phyloP scores from a whole-genome alignment of 768 basidiomycete species.

The Xanthoconium purpureum region DNA sequence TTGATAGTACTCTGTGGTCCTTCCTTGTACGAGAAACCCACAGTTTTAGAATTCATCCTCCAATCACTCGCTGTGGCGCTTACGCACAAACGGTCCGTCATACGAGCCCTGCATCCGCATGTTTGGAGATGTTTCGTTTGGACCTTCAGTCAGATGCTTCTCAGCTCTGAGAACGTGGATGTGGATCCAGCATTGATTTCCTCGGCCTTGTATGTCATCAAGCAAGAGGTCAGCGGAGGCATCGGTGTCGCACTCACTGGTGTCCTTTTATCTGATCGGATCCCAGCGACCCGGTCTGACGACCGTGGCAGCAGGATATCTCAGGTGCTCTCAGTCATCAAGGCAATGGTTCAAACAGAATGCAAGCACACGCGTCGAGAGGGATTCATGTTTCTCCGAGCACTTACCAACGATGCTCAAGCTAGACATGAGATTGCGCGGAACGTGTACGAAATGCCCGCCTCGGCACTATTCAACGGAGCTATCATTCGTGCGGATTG shows the following conservation, averaged over 20 bases:
- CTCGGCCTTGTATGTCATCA: constrained; percentile 41
- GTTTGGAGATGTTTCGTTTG: constrained; percentile 58
- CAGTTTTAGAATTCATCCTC: constrained; percentile 38
- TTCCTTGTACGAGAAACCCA: constrained; percentile 40
- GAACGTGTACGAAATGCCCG: constrained; percentile 23
- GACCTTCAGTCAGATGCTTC: constrained; percentile 46
- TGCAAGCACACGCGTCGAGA: constrained; percentile 29
- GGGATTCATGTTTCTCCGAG: constrained; percentile 35
- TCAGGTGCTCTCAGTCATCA: constrained; percentile 37
- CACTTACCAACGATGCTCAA: constrained; percentile 31
- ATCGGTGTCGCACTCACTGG: constrained; percentile 42
- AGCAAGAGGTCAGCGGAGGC: constrained; percentile 45
- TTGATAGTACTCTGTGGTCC: constrained; percentile 47
- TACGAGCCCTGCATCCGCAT: constrained; percentile 40
- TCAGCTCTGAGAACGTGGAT: constrained; percentile 15
- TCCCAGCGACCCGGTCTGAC: not conserved
- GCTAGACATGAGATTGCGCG: constrained; percentile 3
- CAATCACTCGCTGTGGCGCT: constrained; percentile 33
- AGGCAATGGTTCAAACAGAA: constrained; percentile 35
- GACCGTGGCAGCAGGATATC: constrained; percentile 26
- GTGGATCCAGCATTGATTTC: constrained; percentile 29
- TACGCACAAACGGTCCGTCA: constrained; percentile 32
- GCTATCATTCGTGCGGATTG: constrained; percentile 32
- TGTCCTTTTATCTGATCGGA: constrained; percentile 33
- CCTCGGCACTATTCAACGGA: constrained; percentile 44